Base-by-base conservation (phyloP, 768 basidiomycete genomes). In the Hericium erinaceus region DNA sequence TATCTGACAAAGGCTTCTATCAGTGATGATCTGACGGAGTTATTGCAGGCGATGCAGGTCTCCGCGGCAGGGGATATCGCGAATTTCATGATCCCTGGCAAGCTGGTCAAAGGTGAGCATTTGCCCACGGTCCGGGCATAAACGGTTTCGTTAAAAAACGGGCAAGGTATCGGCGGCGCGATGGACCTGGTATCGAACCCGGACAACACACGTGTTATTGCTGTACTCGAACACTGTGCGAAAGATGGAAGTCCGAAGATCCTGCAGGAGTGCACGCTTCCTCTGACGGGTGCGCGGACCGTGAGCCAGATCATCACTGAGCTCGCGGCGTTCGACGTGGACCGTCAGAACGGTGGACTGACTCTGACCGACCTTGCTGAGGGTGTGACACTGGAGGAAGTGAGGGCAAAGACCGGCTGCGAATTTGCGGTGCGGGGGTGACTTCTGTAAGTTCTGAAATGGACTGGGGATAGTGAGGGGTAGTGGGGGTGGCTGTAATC, bases 21-120 rank as follows among this genome's bases (percentile, higher is more conserved):
- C 54, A 18, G 41, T 48, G 33, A 16, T 55, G 58, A 48, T 54
- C 22, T 39, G 20, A 28, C 52, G 8, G n/a, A 56, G n/a, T 20
- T 24, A 37, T 16, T 2, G 15, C n/a, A 92, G 90, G 92, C 92
- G 10, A 92, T 98, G 91, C 85, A 98, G 78, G 95, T 98, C 52
- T 93, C 92, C 2, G 85, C 89, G 62, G 83, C 82, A 1, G 94
- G 92, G 41, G 95, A 98, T 69, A 88, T 98, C 61, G 95, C 95
- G 57, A 98, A 98, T 76, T 98, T 92, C 69, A 98, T 97, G 95
- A 94, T 97, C 66, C 95, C 94, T 2, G 92, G 93, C 13, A 95
- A 97, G 75, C 80, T 93, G 69, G 79, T 92, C 38, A 92, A 89
- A 77, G 87, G 87, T 80, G 62, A 10, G 26, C 33, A 33, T 44